phyloP scores from a whole-genome alignment of 106 monocot species.

The Allium cepa region DNA sequence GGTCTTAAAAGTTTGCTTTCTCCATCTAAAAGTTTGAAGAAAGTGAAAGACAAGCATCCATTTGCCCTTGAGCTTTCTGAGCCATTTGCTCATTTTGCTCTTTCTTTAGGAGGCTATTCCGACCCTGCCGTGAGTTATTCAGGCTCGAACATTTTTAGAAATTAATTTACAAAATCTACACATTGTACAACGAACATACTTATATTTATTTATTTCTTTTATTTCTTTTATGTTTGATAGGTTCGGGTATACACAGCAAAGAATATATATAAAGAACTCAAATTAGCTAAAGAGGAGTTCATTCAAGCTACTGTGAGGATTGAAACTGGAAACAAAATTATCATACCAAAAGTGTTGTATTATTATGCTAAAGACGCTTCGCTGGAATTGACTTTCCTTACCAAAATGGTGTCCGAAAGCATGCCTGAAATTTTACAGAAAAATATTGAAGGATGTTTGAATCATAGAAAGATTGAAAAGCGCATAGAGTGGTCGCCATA shows the following conservation, averaged over 20 bases:
- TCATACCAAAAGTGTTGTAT: slow-evolving; percentile 46
- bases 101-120: slow-evolving; percentile 59
- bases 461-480: slow-evolving; percentile 21
- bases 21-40: slow-evolving; percentile 27
- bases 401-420: slow-evolving; percentile 26
- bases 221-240: slow-evolving; percentile 23
- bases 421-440: slow-evolving; percentile 26
- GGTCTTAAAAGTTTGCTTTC: slow-evolving; percentile 25
- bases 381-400: slow-evolving; percentile 24
- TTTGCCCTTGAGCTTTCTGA: slow-evolving; percentile 53
- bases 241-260: slow-evolving; percentile 58
- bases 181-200: not conserved
- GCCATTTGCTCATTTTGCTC: slow-evolving; percentile 80
- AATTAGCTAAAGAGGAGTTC: slow-evolving; percentile 58
- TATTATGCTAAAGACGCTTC: slow-evolving; percentile 57
- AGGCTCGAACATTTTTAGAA: too few species aligned
- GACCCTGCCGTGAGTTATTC: slow-evolving; percentile 56
- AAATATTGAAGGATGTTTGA: slow-evolving; percentile 17
- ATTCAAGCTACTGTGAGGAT: slow-evolving; percentile 41
- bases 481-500: slow-evolving; percentile 57
- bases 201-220: not conserved
- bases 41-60: slow-evolving; percentile 28
- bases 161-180: too few species aligned
- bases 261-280: slow-evolving; percentile 34
- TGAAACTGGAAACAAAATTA: slow-evolving; percentile 29